Percentiles rank a stretch among this genome's conserved stretches.
These are phyloP conservation scores for Euphorbia schlechtendalii DNA, from an alignment of 441 rosid species.

Conservation along the genomic window DNA sequence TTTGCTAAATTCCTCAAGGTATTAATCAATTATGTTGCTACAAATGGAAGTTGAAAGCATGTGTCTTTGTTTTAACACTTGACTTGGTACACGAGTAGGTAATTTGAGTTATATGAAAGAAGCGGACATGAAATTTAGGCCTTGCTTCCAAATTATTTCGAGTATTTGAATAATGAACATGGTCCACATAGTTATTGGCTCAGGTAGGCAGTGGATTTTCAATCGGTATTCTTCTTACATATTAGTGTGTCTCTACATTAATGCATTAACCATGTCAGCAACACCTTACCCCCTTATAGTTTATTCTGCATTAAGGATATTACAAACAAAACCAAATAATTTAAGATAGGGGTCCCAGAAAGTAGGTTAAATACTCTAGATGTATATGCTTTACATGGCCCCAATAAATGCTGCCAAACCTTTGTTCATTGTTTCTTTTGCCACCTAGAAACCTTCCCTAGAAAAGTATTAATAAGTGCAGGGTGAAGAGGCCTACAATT, in stretches of 20 bases:
- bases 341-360: constrained; percentile 13
- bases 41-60: not conserved
- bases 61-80: too few species aligned
- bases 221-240: not conserved
- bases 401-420: too few species aligned
- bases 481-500: constrained; percentile 1
- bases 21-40: not conserved
- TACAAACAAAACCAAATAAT: constrained; percentile 12
- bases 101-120: too few species aligned
- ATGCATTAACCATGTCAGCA: not conserved
- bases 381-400: not conserved
- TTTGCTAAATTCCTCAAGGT: not conserved
- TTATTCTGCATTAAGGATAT: constrained; percentile 14
- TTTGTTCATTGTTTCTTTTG: too few species aligned
- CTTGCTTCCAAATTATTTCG: too few species aligned
- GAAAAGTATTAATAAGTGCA: too few species aligned
- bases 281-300: not conserved
- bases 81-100: too few species aligned
- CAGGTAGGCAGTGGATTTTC: constrained; percentile 6
- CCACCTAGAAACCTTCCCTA: too few species aligned
- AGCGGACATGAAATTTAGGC: too few species aligned
- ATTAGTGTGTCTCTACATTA: not conserved
- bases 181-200: constrained; percentile 13
- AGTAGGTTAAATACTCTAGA: constrained; percentile 16
- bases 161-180: not conserved